A percentile compares a stretch with the other conserved stretches of the same genome.
Evolutionary conservation across 2,329 filamentous ascomycete genomes (phyloP).

Genomic region (Colletotrichum echinochloae): DNA sequence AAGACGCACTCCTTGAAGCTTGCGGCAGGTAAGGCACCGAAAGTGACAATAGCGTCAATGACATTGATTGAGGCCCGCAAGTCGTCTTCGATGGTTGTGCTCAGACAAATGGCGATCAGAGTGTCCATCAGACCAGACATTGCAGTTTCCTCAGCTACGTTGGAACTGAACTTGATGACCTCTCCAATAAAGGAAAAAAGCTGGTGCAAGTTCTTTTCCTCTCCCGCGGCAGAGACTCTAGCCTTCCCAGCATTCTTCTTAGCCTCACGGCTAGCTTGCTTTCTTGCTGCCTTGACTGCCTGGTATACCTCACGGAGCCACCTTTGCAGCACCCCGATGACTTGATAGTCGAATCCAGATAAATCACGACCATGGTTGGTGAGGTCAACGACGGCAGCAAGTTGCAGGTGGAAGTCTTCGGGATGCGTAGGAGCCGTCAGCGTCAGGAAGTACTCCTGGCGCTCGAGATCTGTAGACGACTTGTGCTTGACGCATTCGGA

Average conservation of each 20-base stretch:
- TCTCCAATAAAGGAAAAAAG: slow-evolving; percentile 75
- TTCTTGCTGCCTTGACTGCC: slow-evolving; percentile 64
- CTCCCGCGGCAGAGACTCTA: slow-evolving; percentile 57
- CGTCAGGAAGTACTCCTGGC: slow-evolving; percentile 73
- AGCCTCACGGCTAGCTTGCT: slow-evolving; percentile 56
- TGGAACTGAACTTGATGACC: slow-evolving; percentile 81
- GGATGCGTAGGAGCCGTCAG: slow-evolving; percentile 66
- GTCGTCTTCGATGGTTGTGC: slow-evolving; percentile 73
- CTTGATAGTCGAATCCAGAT: slow-evolving; percentile 75
- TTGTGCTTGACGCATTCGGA: slow-evolving; percentile 73
- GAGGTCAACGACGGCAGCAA: slow-evolving; percentile 72
- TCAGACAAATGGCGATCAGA: slow-evolving; percentile 75
- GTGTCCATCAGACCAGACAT: slow-evolving; percentile 71
- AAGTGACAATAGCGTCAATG: slow-evolving; percentile 78
- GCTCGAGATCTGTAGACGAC: slow-evolving; percentile 73
- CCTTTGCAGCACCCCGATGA: slow-evolving; percentile 70
- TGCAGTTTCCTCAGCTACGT: slow-evolving; percentile 72
- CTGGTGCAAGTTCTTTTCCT: slow-evolving; percentile 72
- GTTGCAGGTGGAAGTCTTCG: slow-evolving; percentile 75
- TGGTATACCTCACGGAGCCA: slow-evolving; percentile 71
- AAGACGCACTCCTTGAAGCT: slow-evolving; percentile 76
- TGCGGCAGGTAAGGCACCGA: slow-evolving; percentile 73
- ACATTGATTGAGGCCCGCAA: slow-evolving; percentile 75
- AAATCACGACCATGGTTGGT: slow-evolving; percentile 72
- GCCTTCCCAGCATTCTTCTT: slow-evolving; percentile 54